These are phyloP conservation scores for Glycine tomentella DNA, from an alignment of 306 rosid species.

Conservation along the genomic window DNA sequence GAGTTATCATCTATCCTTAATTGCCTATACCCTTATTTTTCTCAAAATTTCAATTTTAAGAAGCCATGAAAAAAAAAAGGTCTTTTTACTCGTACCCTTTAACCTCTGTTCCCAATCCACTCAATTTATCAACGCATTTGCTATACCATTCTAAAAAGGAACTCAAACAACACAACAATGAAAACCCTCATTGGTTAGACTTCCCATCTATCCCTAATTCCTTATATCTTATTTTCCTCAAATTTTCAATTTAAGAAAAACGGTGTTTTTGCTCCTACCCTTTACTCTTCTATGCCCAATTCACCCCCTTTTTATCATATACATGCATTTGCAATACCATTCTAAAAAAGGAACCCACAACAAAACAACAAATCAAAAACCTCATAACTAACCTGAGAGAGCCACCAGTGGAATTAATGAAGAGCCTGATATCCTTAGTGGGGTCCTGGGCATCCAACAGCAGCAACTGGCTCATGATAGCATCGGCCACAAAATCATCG, in stretches of 20 bases:
- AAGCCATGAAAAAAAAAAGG: too few relatives aligned
- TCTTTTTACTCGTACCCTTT: too few relatives aligned
- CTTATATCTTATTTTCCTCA: neutral
- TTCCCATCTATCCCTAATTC: conserved; percentile 17
- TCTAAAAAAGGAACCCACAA: neutral
- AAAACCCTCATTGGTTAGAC: neutral
- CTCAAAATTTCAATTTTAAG: too few relatives aligned
- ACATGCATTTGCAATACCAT: neutral
- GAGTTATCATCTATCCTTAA: too few relatives aligned
- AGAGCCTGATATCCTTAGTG: conserved; percentile 84
- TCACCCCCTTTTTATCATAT: neutral
- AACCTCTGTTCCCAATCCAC: too few relatives aligned
- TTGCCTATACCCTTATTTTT: too few relatives aligned
- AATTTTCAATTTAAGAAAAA: neutral
- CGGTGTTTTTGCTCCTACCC: neutral
- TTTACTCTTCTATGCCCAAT: neutral
- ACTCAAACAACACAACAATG: too few relatives aligned
- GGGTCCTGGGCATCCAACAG: conserved; percentile 88
- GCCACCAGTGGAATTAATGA: conserved; percentile 88
- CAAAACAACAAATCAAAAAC: neutral
- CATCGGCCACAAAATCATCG: conserved; percentile 92
- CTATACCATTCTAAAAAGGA: too few relatives aligned
- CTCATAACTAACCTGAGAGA: conserved; percentile 71
- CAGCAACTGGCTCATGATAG: conserved; percentile 82
- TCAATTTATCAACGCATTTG: too few relatives aligned